A percentile compares a stretch with the other conserved stretches of the same genome.
phyloP scores from a whole-genome alignment of 2,329 filamentous ascomycete genomes.

The Fusarium chuoi region DNA sequence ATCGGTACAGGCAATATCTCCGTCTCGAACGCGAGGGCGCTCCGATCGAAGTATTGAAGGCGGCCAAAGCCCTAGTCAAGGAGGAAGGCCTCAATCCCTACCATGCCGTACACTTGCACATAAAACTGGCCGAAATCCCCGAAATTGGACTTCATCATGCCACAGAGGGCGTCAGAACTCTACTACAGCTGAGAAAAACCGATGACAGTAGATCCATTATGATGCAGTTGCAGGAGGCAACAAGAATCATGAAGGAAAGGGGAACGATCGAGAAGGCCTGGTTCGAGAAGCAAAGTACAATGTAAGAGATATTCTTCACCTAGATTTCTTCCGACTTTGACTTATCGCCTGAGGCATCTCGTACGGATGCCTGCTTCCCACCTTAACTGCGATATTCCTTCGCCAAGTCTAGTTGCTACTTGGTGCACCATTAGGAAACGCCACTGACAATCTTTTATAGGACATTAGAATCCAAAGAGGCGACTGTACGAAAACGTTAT shows the following conservation, averaged over 20 bases:
- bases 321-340: background rate
- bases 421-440: background rate
- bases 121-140: background rate
- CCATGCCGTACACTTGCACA: background rate
- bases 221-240: background rate
- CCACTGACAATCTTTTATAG: background rate
- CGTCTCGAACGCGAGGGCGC: background rate
- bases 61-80: background rate
- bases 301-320: background rate
- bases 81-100: background rate
- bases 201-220: background rate
- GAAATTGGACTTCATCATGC: background rate
- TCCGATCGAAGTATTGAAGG: background rate
- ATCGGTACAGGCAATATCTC: background rate
- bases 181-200: background rate
- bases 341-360: background rate
- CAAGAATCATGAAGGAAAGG: background rate
- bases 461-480: background rate
- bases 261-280: background rate
- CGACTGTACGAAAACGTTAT: background rate
- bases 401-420: background rate
- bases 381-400: background rate
- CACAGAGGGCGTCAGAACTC: fast-evolving
- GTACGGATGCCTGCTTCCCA: background rate
- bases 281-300: background rate